Evolutionary conservation across 1,284 basidiomycete species (phyloP).

Genomic region (Apiotrichum porosum): DNA sequence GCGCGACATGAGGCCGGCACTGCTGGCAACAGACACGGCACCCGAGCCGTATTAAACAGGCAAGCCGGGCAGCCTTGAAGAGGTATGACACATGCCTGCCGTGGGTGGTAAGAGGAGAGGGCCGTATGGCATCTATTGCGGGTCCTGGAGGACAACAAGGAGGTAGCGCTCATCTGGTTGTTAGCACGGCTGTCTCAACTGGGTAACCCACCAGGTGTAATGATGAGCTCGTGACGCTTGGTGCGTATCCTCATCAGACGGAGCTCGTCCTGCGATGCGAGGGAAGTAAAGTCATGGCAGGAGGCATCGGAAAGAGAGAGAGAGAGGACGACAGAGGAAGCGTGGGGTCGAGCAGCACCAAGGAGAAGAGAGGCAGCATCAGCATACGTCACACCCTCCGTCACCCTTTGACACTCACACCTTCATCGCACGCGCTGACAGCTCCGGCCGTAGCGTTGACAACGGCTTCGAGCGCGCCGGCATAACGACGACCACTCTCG

Average conservation of each 20-base stretch:
- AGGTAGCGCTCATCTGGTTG: constrained; percentile 68
- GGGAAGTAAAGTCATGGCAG: neutral
- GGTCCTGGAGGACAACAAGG: constrained; percentile 79
- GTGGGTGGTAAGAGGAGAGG: no score
- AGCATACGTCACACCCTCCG: neutral
- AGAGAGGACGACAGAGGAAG: no score
- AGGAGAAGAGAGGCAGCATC: neutral
- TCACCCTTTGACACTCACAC: constrained; percentile 32
- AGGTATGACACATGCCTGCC: no score
- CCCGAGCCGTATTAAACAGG: no score
- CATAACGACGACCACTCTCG: constrained; percentile 74
- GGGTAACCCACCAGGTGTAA: constrained; percentile 72
- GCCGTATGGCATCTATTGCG: no score
- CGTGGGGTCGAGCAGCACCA: neutral
- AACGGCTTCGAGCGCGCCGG: constrained; percentile 67
- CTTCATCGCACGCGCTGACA: constrained; percentile 52
- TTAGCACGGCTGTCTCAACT: constrained; percentile 4
- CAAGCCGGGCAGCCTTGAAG: no score
- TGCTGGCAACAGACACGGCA: no score
- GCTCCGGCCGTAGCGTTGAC: constrained; percentile 71
- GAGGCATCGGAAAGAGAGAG: no score
- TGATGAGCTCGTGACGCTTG: constrained; percentile 85
- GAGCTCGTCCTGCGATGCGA: constrained; percentile 66
- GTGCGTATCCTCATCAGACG: constrained; percentile 86
- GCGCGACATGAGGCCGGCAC: no score